Base-by-base conservation (phyloP, 1,139 yeast species). In the Spencermartinsiella ligniputridi region DNA sequence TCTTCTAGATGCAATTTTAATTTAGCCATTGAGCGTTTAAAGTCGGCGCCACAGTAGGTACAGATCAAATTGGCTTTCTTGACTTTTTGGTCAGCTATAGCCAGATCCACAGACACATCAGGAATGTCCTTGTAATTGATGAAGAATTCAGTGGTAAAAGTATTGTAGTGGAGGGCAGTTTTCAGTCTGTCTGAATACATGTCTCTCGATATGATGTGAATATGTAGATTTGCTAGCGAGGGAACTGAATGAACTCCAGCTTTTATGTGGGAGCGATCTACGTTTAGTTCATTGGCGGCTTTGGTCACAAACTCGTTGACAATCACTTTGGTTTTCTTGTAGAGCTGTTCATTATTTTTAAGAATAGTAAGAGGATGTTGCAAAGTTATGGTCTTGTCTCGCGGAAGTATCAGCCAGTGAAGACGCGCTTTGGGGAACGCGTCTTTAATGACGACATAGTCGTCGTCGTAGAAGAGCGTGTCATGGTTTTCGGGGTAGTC, bases 211-310 rank as follows among this genome's bases (percentile, higher is more conserved):
- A 86, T 71, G 12, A 86, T 78, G 64, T 86, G 95, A 21, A 86
- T 68, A 57, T 86, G 95, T 32, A 85, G 59, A 56, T 86, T 83
- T 38, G 63, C 63, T 71, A 86, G 58, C 1, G 90, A 81, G 1
- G 95, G 95, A 1, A 74, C 73, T 2, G 84, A 66, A 62, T 86
- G 95, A 18, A 85, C 73, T 0, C 95, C 94, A 2, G 72, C 74
- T 48, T 67, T 67, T n/a, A 85, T 39, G 11, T 42, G 39, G 22
- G 29, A 33, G 0, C 58, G 54, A 8, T 65, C 64, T 20, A 64
- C 51, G 16, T 22, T 39, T 22, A 79, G 65, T 32, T 68, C 66
- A 1, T 68, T 65, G 2, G 65, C 61, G 0, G 77, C 69, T 46
- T 72, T 46, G 3, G 61, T 60, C 45, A 64, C 71, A 3, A 81